phyloP scores from a whole-genome alignment of 192 early-diverging fungal genomes.

The Coemansia sp. region DNA sequence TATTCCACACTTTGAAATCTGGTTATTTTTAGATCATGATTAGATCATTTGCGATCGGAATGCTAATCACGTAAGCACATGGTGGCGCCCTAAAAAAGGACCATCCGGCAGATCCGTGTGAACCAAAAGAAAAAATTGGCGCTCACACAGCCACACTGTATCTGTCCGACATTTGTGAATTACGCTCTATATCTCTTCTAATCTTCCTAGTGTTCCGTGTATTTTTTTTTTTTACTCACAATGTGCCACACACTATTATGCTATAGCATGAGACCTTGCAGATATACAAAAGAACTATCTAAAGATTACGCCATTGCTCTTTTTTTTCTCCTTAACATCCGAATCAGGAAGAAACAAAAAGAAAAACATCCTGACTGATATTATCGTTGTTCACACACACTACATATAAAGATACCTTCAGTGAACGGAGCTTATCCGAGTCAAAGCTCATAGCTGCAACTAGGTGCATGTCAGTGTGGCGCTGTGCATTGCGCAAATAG shows the following conservation, averaged over 20 bases:
- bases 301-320: background rate
- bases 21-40: background rate
- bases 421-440: background rate
- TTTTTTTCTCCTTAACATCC: background rate
- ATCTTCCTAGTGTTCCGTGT: background rate
- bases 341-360: background rate
- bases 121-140: background rate
- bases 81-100: background rate
- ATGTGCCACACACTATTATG: background rate
- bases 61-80: background rate
- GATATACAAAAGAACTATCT: background rate
- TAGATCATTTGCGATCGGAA: background rate
- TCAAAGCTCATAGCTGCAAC: background rate
- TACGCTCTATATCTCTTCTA: background rate
- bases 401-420: background rate
- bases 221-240: background rate
- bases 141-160: background rate
- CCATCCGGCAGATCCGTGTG: constrained; percentile 6
- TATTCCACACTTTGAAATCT: background rate
- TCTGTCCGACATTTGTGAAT: background rate
- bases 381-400: background rate
- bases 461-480: background rate
- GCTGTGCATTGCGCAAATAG: constrained; percentile 2
- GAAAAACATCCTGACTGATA: background rate
- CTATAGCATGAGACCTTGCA: background rate